These are phyloP conservation scores for Globisporangium spiculum DNA, from an alignment of 352 stramenopile genomes.

Conservation along the genomic window DNA sequence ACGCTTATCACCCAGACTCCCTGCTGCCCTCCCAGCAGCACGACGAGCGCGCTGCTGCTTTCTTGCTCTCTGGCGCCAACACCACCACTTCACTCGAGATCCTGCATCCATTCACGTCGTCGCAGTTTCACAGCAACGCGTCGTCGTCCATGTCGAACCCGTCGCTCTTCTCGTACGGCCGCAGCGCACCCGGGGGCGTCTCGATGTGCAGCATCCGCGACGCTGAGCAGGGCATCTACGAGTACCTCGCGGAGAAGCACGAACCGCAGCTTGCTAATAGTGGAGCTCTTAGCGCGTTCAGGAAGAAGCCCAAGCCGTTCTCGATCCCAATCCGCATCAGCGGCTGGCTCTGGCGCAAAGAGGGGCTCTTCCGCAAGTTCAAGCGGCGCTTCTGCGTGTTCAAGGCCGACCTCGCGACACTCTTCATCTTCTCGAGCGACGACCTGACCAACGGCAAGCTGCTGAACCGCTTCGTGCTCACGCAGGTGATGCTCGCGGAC, in stretches of 20 bases:
- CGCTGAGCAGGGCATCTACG: slow-evolving; percentile 47
- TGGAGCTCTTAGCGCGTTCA: neutral
- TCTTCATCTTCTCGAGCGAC: slow-evolving; percentile 48
- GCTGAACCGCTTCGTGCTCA: slow-evolving; percentile 40
- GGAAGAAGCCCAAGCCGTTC: slow-evolving; percentile 11
- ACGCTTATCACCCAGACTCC: neutral
- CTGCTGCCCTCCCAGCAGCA: neutral
- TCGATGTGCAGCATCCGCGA: slow-evolving; percentile 41
- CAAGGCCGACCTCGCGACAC: slow-evolving; percentile 29
- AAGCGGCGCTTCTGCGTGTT: slow-evolving; percentile 63
- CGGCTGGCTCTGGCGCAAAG: slow-evolving; percentile 56
- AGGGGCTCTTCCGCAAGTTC: slow-evolving; percentile 43
- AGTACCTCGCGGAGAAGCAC: slow-evolving; percentile 59
- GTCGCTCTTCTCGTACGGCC: slow-evolving; percentile 4
- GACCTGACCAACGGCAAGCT: slow-evolving; percentile 36
- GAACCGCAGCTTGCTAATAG: slow-evolving; percentile 9
- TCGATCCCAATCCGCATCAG: slow-evolving; percentile 35
- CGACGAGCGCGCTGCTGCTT: neutral
- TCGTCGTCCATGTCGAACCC: neutral
- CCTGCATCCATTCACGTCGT: neutral
- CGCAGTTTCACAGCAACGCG: slow-evolving; percentile 1
- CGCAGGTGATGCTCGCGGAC: slow-evolving; percentile 40
- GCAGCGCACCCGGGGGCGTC: neutral
- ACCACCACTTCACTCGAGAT: neutral
- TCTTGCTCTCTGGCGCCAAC: neutral